Percentiles rank a stretch among this genome's conserved stretches.
Conservation (phyloP, 345 rosid species). For the Xanthoceras sorbifolium region DNA sequence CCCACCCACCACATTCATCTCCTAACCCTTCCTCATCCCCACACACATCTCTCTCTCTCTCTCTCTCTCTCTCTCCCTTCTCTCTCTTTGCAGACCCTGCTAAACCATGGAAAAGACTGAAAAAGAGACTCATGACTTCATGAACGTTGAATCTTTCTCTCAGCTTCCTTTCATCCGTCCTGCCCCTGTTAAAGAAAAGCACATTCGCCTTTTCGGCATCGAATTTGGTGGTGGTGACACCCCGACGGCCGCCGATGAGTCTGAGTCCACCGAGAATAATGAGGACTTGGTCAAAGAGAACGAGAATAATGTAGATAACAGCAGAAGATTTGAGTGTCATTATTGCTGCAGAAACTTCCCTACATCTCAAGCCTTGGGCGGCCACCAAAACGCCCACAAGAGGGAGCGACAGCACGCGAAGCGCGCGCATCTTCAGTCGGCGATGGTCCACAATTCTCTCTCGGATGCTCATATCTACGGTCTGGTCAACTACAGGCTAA, state of each 20-base stretch:
- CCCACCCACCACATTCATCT: slow-evolving; percentile 17
- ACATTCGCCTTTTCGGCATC: slow-evolving; percentile 86
- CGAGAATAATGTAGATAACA: slow-evolving; percentile 44
- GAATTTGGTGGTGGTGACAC: slow-evolving; percentile 52
- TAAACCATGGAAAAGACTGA: slow-evolving; percentile 28
- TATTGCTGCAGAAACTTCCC: slow-evolving; percentile 96
- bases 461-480: slow-evolving; percentile 57
- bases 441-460: slow-evolving; percentile 59
- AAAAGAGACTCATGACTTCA: slow-evolving; percentile 62
- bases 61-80: background rate
- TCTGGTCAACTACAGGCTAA: slow-evolving; percentile 54
- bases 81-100: background rate
- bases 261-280: slow-evolving; percentile 35
- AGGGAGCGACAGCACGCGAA: slow-evolving; percentile 96
- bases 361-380: slow-evolving; percentile 97
- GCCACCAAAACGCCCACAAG: slow-evolving; percentile 99
- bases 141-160: slow-evolving; percentile 60
- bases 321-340: slow-evolving; percentile 87
- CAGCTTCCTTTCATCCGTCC: slow-evolving; percentile 79
- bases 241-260: slow-evolving; percentile 25
- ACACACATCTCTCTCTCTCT: background rate
- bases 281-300: slow-evolving; percentile 40
- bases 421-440: slow-evolving; percentile 73
- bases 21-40: background rate
- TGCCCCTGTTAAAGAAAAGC: slow-evolving; percentile 57